Evolutionary conservation across 202 grass and related monocot genomes (phyloP).

Genomic region (Schoenoplectus tabernaemontani): DNA sequence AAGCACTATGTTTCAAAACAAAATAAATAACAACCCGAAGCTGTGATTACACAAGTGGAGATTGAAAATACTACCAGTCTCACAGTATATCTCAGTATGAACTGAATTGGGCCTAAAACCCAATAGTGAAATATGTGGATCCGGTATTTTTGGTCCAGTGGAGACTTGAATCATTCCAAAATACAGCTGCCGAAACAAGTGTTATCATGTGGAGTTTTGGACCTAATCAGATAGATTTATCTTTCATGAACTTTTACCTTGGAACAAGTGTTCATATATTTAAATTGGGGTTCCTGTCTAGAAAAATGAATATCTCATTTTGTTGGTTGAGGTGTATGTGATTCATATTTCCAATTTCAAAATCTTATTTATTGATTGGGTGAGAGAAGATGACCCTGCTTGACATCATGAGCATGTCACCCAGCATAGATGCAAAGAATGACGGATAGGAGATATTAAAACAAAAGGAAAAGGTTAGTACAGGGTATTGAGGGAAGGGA

Average conservation of each 20-base stretch:
- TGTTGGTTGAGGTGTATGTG: background rate
- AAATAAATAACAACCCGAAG: background rate
- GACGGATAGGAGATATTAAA: background rate
- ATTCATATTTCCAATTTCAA: background rate
- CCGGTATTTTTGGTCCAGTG: background rate
- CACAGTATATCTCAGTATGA: background rate
- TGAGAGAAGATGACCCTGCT: background rate
- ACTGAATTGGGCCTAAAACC: background rate
- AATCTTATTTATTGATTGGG: background rate
- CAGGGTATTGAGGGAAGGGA: too few species aligned
- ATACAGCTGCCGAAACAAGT: background rate
- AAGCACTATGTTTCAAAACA: background rate
- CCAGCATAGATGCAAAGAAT: background rate
- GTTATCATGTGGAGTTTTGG: background rate
- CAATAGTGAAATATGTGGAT: background rate
- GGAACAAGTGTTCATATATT: background rate
- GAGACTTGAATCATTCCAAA: background rate
- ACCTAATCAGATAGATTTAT: background rate
- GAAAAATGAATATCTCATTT: background rate
- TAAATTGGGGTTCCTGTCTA: background rate
- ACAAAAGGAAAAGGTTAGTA: background rate
- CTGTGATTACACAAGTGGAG: background rate
- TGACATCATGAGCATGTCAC: conserved; percentile 12
- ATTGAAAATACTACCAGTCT: background rate
- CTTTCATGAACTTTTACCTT: background rate